Evolutionary conservation across 805 yeast species (phyloP).

Genomic region (Lachancea nothofagi): DNA sequence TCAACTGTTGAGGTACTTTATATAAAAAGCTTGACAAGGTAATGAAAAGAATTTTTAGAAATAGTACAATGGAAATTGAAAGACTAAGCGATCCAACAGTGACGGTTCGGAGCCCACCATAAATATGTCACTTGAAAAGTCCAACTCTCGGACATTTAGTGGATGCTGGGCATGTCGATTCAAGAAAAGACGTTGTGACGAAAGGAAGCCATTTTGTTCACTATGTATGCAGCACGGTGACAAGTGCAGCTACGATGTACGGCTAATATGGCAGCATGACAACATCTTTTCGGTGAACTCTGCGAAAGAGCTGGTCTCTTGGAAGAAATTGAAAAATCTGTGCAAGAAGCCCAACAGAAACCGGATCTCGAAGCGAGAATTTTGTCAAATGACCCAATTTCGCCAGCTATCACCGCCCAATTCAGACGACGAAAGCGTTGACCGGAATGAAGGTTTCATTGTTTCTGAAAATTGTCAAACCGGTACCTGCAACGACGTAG

Average conservation of each 20-base stretch:
- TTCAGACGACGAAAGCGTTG: conserved; percentile 5
- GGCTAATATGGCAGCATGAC: conserved; percentile 27
- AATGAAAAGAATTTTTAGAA: too few relatives aligned
- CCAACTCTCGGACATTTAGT: conserved; percentile 28
- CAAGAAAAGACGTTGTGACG: conserved; percentile 32
- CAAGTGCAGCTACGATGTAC: conserved; percentile 28
- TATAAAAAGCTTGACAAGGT: not conserved
- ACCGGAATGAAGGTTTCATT: not conserved
- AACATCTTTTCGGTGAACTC: conserved; percentile 19
- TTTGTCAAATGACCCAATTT: conserved; percentile 19
- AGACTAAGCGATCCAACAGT: too few relatives aligned
- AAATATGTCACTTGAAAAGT: not conserved
- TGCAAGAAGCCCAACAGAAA: conserved; percentile 1
- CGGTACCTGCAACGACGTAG: not conserved
- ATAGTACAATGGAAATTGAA: too few relatives aligned
- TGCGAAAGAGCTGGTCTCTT: conserved; percentile 8
- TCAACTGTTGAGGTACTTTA: not conserved
- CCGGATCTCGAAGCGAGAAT: conserved; percentile 17
- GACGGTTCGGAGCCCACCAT: not conserved
- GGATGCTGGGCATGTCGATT: conserved; percentile 35
- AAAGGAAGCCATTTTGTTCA: conserved; percentile 26
- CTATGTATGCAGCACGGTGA: conserved; percentile 24
- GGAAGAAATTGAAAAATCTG: conserved; percentile 7
- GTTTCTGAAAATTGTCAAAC: not conserved
- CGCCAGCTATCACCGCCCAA: conserved; percentile 10